These are phyloP conservation scores for Luvunga scandens DNA, from an alignment of 345 rosid species.

Conservation along the genomic window DNA sequence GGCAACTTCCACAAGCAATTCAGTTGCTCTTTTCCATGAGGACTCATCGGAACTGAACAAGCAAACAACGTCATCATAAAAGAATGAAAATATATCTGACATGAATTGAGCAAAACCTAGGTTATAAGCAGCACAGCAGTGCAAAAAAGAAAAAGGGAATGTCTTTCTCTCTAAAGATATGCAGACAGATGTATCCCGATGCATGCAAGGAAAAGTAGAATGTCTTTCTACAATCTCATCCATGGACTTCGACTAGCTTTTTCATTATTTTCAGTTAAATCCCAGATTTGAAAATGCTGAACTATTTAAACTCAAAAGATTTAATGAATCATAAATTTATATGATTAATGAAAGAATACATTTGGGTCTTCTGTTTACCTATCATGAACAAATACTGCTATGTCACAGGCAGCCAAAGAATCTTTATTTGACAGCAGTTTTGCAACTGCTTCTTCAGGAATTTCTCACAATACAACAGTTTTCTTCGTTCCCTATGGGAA, in stretches of 20 bases:
- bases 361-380: slow-evolving; percentile 41
- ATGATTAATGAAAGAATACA: neutral
- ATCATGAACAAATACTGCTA: slow-evolving; percentile 91
- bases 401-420: slow-evolving; percentile 81
- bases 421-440: slow-evolving; percentile 64
- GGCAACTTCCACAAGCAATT: no score
- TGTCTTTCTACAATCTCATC: neutral
- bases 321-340: neutral
- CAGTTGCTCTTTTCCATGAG: no score
- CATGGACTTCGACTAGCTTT: neutral
- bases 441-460: slow-evolving; percentile 74
- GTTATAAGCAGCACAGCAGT: no score
- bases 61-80: no score
- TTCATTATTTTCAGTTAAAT: neutral
- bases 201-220: no score
- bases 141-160: no score
- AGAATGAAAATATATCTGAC: no score
- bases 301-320: neutral
- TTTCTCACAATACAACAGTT: slow-evolving; percentile 80
- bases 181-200: no score
- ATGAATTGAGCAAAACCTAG: no score
- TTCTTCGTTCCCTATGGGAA: slow-evolving; percentile 64
- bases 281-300: neutral
- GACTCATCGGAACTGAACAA: no score
- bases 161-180: no score